Evolutionary conservation across 176 grass and related monocot genomes (phyloP), one percentile per base, ranked within the genome.

Genomic region (Typha latifolia): DNA sequence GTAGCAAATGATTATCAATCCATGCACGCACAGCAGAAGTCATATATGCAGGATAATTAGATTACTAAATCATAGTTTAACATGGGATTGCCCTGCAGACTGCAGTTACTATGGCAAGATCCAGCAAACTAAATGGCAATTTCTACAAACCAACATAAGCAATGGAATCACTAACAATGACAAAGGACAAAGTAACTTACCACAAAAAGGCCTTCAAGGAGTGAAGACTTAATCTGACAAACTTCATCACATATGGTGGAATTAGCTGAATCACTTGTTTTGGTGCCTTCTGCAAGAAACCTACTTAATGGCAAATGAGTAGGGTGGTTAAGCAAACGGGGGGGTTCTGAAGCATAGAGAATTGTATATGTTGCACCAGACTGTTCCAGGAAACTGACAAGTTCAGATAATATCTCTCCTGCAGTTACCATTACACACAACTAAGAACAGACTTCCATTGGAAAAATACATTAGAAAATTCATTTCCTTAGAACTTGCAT

Each of bases 191-290:
- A 57, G 31, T 27, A 69, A 79, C 89, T 90, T 90, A 99, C 94
- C 52, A 99, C 94, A 82, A 99, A 82, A 77, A 62, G 59, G 57
- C 94, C 94, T 89, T 99, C 94, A 14, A 99, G 81, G 67, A 99
- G 89, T 73, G 73, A 80, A 69, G 94, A 79, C 51, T 93, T 97
- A 32, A 97, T 67, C 79, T 80, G 63, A 67, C 94, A 97, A 22
- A 82, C 77, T 48, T 74, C 83, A 62, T 93, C 94, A 68, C 94
- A 97, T 72, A 69, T 79, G 49, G 76, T 79, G n/a, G 52, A 64
- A 32, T 34, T 73, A 79, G 72, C n/a, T 76, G 82, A 79, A 47
- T 63, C 13, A 14, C 26, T 78, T 27, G 2, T 66, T 27, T 69
- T 75, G 51, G 74, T 78, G 69, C 82, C 72, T 81, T 97, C 86